A percentile compares a stretch with the other conserved stretches of the same genome.
These are phyloP conservation scores for Lepidium didymum DNA, from an alignment of 345 rosid species.

Conservation along the genomic window DNA sequence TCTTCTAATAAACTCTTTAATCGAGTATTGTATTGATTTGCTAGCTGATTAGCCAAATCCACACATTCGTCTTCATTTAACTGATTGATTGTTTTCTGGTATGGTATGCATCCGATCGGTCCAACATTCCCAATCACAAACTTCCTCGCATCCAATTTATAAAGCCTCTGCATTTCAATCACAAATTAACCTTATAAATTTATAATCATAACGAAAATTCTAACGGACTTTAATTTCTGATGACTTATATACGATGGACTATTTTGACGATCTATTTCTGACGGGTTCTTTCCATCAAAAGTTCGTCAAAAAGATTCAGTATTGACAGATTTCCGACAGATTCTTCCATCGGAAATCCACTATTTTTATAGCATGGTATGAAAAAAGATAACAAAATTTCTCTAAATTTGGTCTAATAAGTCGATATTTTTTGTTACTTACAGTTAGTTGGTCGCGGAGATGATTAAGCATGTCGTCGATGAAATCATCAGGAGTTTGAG, in stretches of 20 bases:
- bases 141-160: constrained; percentile 58
- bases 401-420: neutral
- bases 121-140: constrained; percentile 60
- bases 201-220: neutral
- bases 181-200: neutral
- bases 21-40: constrained; percentile 44
- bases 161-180: constrained; percentile 45
- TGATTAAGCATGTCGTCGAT: constrained; percentile 44
- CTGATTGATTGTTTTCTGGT: constrained; percentile 46
- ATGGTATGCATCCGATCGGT: constrained; percentile 85
- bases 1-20: constrained; percentile 38
- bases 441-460: constrained; percentile 55
- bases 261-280: too few species aligned
- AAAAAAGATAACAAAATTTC: neutral
- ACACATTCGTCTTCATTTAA: constrained; percentile 39
- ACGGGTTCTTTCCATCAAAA: too few species aligned
- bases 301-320: too few species aligned
- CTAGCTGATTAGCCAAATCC: constrained; percentile 49
- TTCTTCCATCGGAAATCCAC: too few species aligned
- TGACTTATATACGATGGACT: too few species aligned
- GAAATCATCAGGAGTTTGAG: constrained; percentile 47
- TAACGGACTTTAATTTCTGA: too few species aligned
- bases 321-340: too few species aligned
- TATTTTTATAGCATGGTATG: neutral
- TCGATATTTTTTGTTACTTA: constrained; percentile 7